Evolutionary conservation across 805 yeast genomes (phyloP).

Genomic region (Wickerhamomyces mucosus): DNA sequence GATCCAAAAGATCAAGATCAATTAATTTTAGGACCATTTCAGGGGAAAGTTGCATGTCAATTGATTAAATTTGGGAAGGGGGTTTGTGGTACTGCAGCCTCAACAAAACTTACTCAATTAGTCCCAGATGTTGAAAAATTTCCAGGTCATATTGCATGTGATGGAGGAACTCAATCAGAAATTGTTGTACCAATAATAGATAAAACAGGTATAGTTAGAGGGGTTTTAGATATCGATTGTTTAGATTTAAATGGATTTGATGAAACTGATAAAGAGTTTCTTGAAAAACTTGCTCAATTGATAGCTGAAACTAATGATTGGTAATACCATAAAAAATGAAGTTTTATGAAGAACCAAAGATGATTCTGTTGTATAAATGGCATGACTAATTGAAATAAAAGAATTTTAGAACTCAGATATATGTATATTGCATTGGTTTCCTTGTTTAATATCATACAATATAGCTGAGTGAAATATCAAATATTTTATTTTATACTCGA

Average conservation of each 20-base stretch:
- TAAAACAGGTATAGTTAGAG: constrained; percentile 36
- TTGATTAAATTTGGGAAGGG: constrained; percentile 69
- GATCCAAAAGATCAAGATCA: constrained; percentile 24
- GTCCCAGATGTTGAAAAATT: constrained; percentile 70
- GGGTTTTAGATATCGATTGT: constrained; percentile 87
- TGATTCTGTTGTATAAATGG: too few species aligned
- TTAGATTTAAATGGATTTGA: constrained; percentile 55
- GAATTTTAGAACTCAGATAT: too few species aligned
- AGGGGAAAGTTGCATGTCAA: constrained; percentile 96
- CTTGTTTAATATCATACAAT: too few species aligned
- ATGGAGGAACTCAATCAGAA: constrained; percentile 88
- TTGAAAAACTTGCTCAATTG: constrained; percentile 49
- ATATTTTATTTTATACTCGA: too few species aligned
- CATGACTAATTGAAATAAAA: too few species aligned
- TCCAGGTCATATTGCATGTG: constrained; percentile 96
- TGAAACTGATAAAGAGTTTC: constrained; percentile 43
- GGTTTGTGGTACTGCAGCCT: constrained; percentile 87
- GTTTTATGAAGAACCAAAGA: neutral
- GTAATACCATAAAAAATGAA: constrained; percentile 13
- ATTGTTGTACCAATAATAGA: constrained; percentile 76
- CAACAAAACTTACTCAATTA: constrained; percentile 47
- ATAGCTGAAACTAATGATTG: constrained; percentile 49
- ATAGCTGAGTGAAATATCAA: too few species aligned
- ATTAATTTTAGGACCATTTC: constrained; percentile 83
- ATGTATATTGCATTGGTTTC: too few species aligned